phyloP scores from a whole-genome alignment of 352 stramenopile genomes.

The Blastocystis sp. region DNA sequence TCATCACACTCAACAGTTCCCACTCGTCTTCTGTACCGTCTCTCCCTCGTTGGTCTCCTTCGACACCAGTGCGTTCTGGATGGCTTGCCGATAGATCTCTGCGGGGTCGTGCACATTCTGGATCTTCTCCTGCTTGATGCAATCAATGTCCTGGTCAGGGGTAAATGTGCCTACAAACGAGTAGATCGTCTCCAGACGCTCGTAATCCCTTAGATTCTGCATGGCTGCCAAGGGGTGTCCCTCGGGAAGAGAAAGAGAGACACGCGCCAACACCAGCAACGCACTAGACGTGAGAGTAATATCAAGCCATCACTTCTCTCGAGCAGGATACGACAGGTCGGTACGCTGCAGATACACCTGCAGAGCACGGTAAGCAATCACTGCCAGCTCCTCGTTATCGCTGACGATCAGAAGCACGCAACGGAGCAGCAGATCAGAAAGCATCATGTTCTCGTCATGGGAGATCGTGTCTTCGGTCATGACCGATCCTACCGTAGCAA shows the following conservation, averaged over 20 bases:
- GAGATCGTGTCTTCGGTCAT: neutral
- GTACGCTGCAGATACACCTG: conserved; percentile 45
- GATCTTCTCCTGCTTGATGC: conserved; percentile 43
- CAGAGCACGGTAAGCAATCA: conserved; percentile 40
- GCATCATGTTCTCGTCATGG: neutral
- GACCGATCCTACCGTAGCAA: conserved; percentile 35
- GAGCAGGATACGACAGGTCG: neutral
- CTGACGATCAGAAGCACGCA: conserved; percentile 54
- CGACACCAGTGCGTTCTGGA: conserved; percentile 26
- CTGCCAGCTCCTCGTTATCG: conserved; percentile 50
- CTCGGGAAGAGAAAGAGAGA: conserved; percentile 50
- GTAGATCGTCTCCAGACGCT: conserved; percentile 9
- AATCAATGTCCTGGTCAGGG: conserved; percentile 40
- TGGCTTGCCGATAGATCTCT: conserved; percentile 34
- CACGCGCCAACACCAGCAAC: conserved; percentile 25
- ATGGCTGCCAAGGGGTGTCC: neutral
- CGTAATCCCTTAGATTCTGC: neutral
- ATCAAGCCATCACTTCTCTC: neutral
- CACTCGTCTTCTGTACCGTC: neutral
- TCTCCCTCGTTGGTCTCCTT: neutral
- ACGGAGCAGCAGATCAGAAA: conserved; percentile 52
- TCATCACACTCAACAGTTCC: neutral
- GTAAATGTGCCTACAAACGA: conserved; percentile 54
- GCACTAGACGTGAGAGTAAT: neutral
- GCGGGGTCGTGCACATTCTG: conserved; percentile 48